These are phyloP conservation scores for Suillus americanus DNA, from an alignment of 768 basidiomycete species.

Conservation along the genomic window DNA sequence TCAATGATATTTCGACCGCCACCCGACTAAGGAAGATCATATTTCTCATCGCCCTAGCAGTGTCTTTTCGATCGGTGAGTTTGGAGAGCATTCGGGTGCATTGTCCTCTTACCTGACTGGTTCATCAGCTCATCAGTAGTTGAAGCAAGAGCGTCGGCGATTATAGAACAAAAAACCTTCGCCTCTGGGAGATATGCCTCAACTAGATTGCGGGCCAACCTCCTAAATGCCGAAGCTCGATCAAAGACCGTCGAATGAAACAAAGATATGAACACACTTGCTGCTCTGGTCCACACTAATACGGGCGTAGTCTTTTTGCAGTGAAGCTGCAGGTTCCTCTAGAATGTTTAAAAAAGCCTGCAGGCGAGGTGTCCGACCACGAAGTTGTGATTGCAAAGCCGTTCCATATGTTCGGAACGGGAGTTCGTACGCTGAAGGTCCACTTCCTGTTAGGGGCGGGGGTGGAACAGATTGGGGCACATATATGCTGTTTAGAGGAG, in stretches of 20 bases:
- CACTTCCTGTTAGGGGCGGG: conserved; percentile 38
- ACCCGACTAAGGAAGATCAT: conserved; percentile 51
- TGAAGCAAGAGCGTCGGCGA: conserved; percentile 42
- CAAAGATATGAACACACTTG: conserved; percentile 36
- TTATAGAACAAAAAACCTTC: conserved; percentile 41
- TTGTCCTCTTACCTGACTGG: conserved; percentile 34
- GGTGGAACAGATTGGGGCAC: conserved; percentile 48
- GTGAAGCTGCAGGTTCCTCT: conserved; percentile 55
- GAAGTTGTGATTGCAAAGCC: conserved; percentile 61
- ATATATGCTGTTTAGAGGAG: conserved; percentile 59
- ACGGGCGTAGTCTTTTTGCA: conserved; percentile 59
- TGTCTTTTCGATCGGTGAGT: conserved; percentile 14
- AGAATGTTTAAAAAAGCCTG: conserved; percentile 56
- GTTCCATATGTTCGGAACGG: conserved; percentile 63
- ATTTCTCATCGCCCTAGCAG: conserved; percentile 23
- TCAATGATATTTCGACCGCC: conserved; percentile 46
- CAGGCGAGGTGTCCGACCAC: conserved; percentile 61
- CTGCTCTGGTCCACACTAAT: conserved; percentile 42
- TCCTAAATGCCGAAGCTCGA: conserved; percentile 28
- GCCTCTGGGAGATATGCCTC: conserved; percentile 52
- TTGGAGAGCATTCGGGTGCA: background rate
- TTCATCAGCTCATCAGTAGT: conserved; percentile 31
- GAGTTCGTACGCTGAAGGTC: conserved; percentile 34
- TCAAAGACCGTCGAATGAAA: background rate
- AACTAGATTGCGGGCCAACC: conserved; percentile 42